Evolutionary conservation across 805 yeast species (phyloP), one percentile per base, ranked within the genome.

Genomic region (Starmera pachycereana): DNA sequence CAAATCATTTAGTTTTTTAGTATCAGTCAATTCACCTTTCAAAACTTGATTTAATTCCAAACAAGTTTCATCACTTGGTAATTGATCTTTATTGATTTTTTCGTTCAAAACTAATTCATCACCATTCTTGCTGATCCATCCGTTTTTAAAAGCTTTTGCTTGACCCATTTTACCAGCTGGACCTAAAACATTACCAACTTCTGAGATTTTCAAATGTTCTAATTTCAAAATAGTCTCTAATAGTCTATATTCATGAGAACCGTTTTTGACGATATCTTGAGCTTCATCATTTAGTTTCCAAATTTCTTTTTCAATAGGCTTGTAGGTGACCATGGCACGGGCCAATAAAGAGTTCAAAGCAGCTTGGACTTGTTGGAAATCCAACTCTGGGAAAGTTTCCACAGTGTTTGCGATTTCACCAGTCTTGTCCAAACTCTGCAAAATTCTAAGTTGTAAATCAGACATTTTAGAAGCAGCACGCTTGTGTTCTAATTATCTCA

Each of bases 131-230:
- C 74, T 66, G 53, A 92, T 80, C 99, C 99, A 92, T 33, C 95
- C 94, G 61, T 89, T 89, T 64, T 88, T 90, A 74, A 92, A 94
- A 13, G 97, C 99, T 55, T 89, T 80, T 51, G 95, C 95, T 67
- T 92, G 98, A 47, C 98, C 99, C 48, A 90, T 72, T 52, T 81
- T 80, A 46, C 97, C 97, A 44, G 77, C 77, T 39, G 77, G 67
- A 41, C 97, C 97, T 64, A 90, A 68, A 48, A 81, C 73, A 41
- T 78, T 58, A 38, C 65, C 65, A 40, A 83, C 85, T 40, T 90
- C 97, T 19, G 82, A 60, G 51, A 92, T 79, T 56, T 83, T 85
- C 53, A 92, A 71, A 31, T 90, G 88, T 42, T 83, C 95, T 38
- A 89, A 62, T 36, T 81, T 68, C 51, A 77, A 72, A 40, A 83